These are phyloP conservation scores for Oryza australiensis DNA, from an alignment of 176 grass and related monocot genomes.

Conservation along the genomic window DNA sequence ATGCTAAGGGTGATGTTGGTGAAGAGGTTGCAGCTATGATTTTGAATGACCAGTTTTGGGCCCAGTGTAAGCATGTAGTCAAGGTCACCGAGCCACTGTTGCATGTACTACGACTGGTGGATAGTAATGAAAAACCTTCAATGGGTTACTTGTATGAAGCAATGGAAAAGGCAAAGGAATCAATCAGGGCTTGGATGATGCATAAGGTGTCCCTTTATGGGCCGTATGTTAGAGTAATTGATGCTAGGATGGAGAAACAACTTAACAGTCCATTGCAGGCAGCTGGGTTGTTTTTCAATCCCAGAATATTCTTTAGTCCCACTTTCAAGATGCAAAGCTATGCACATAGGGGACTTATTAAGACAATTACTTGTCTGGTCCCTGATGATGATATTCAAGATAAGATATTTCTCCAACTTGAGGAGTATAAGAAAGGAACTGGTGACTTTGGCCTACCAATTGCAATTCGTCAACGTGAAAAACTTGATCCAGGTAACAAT, in stretches of 20 bases:
- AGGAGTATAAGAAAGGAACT: constrained; percentile 57
- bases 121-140: constrained; percentile 51
- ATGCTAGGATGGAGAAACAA: constrained; percentile 57
- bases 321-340: constrained; percentile 52
- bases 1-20: constrained; percentile 38
- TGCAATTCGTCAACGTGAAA: constrained; percentile 56
- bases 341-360: constrained; percentile 53
- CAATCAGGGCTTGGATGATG: constrained; percentile 48
- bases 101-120: constrained; percentile 39
- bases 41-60: constrained; percentile 55
- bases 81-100: constrained; percentile 54
- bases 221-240: constrained; percentile 55
- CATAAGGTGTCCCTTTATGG: constrained; percentile 48
- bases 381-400: constrained; percentile 53
- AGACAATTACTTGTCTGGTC: constrained; percentile 52
- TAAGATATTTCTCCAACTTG: constrained; percentile 63
- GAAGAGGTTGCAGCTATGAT: constrained; percentile 51
- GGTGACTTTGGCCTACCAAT: constrained; percentile 60
- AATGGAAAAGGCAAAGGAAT: constrained; percentile 67
- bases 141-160: constrained; percentile 62
- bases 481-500: constrained; percentile 54
- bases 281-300: constrained; percentile 62
- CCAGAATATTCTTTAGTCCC: constrained; percentile 47
- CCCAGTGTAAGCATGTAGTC: constrained; percentile 47
- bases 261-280: constrained; percentile 60